Evolutionary conservation across 75 land plant species (phyloP), one percentile per base, ranked within the genome.

Genomic region (Sequoia sempervirens): DNA sequence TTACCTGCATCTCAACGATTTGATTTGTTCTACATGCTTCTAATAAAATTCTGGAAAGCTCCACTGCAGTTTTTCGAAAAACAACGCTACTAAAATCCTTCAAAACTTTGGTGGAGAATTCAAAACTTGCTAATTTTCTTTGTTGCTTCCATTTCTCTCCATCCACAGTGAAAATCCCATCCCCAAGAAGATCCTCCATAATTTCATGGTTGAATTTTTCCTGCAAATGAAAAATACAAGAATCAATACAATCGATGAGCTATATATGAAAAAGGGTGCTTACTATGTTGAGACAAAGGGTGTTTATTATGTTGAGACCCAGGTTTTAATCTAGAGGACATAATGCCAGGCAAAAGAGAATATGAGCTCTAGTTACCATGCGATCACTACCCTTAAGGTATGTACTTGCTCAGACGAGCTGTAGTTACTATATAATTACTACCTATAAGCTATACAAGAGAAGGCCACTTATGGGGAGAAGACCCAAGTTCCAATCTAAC

Each of bases 1-100:
- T 68, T 58, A 92, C 95, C 83, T 93, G 95, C 82, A 92, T 86
- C 74, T 93, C 95, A 47, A 93, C 43, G 0, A 78, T 38, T 74
- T 76, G 74, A 4, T 81, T 70, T 28, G 34, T 34, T 23, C 10
- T 45, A 5, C 85, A 69, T 3, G 74, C 82, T 36, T 80, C 87
- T 8, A 43, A 13, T 38, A 94, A 54, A 5, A 83, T 87, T 26
- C n/a, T 17, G 43, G 86, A 88, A 0, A 91, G 89, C 17, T 87
- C 85, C 26, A 73, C 82, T 5, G 89, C 87, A 40, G 87, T 85
- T 15, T 81, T 81, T 32, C 87, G 54, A 80, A 91, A 91, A 14
- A 80, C 83, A 20, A 82, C 87, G 13, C 87, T 81, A 82, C 92
- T 91, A 87, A 87, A 89, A 46, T 89, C 89, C 79, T 85, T 87